A percentile compares a stretch with the other conserved stretches of the same genome.
Conservation (phyloP, 345 rosid species). For the Isatis tinctoria region DNA sequence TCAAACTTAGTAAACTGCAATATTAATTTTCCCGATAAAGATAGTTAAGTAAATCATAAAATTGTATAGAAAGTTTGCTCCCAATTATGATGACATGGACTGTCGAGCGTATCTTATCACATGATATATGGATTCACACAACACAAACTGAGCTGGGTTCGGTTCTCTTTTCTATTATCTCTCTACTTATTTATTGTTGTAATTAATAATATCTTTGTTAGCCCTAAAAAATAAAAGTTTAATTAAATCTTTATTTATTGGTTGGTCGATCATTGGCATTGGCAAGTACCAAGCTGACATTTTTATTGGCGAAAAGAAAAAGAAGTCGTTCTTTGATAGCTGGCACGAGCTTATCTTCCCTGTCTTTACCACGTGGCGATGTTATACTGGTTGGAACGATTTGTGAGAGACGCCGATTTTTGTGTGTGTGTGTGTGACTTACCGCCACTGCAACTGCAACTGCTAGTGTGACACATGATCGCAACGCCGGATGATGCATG, state of each 20-base stretch:
- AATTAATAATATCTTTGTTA: not conserved
- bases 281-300: slow-evolving; percentile 11
- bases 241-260: not conserved
- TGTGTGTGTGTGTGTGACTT: not conserved
- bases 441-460: not conserved
- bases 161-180: slow-evolving; percentile 6
- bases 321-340: not conserved
- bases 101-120: slow-evolving; percentile 22
- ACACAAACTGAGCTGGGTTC: slow-evolving; percentile 16
- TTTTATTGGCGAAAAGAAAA: not conserved
- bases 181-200: not conserved
- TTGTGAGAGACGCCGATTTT: not conserved
- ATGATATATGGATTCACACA: slow-evolving; percentile 1
- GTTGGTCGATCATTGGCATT: slow-evolving; percentile 25
- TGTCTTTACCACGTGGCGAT: slow-evolving; percentile 18
- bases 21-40: not conserved
- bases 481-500: not conserved
- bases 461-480: not conserved
- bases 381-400: not conserved
- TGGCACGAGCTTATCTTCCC: slow-evolving; percentile 9
- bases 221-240: too few species aligned
- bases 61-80: not conserved
- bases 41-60: not conserved
- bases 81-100: slow-evolving; percentile 19
- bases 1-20: too few species aligned